Evolutionary conservation across 2,329 filamentous ascomycete species (phyloP), one percentile per base, ranked within the genome.

Genomic region (Penicillium sp.): DNA sequence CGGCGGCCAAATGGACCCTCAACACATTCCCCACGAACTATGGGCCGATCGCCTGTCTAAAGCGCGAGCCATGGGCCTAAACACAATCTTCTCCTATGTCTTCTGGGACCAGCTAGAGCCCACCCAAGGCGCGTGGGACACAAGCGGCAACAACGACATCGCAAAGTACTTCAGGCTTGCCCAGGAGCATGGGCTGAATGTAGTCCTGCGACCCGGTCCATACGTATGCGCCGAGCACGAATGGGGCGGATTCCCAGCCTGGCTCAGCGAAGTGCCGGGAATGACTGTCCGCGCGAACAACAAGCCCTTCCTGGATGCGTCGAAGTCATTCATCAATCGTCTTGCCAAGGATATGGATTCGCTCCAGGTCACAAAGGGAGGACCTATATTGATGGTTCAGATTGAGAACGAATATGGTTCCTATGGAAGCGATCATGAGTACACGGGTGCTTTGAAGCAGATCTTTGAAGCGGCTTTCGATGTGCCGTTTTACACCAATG

Each of bases 371-470:
- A 73, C 71, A 0, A 62, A 72, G 0, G 78, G 77, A 11, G 78
- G 78, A 0, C 76, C 77, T 2, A 69, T 81, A n/a, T 59, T 81
- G 18, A 79, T 80, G 78, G 70, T 78, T 0, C 78, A 81, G 61
- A 69, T 80, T 8, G 78, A 81, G 61, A 80, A 81, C 48, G 78
- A 81, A 57, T 82, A 81, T 52, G 79, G 79, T 0, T 78, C 73
- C 19, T 81, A 76, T 42, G 79, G 76, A 14, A 67, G 66, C 5
- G 70, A 81, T 52, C 76, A 79, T 49, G 60, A 63, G 2, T 81
- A 82, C 57, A 77, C 74, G 6, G 58, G 62, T 5, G 70, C 70
- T 0, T 41, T 80, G 23, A 65, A 73, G 7, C 73, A 79, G 48
- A 75, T 79, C 7, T 65, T 81, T n/a, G 66, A 58, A 7, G 60